phyloP scores from a whole-genome alignment of 306 rosid genomes.

The Dalbergia cochinchinensis region DNA sequence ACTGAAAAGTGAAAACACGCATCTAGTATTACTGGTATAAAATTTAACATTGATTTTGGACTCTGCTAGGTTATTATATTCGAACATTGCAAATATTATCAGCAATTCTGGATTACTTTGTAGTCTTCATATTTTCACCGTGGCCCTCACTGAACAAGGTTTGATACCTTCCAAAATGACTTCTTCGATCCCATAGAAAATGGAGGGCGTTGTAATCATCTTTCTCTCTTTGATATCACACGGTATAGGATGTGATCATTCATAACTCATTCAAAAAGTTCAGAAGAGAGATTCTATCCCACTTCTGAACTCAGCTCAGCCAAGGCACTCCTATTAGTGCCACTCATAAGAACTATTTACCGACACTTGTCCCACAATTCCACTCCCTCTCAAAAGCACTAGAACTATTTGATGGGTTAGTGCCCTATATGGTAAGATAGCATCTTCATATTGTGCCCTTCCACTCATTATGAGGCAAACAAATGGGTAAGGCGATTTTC shows the following conservation, averaged over 20 bases:
- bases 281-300: neutral
- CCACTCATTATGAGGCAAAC: neutral
- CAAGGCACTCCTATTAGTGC: neutral
- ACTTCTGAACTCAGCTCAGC: neutral
- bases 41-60: neutral
- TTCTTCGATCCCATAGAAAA: neutral
- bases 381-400: conserved; percentile 2
- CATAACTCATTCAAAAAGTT: neutral
- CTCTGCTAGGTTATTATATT: neutral
- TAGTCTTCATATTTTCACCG: neutral
- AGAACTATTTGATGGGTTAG: neutral
- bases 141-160: neutral
- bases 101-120: too few species aligned
- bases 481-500: neutral
- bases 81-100: neutral
- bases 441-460: neutral
- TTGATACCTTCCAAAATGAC: neutral
- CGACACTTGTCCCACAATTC: neutral
- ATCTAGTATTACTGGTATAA: too few species aligned
- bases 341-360: neutral
- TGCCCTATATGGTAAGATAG: conserved; percentile 4
- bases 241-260: neutral
- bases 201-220: too few species aligned
- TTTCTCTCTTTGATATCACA: neutral
- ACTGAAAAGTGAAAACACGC: too few species aligned